Percentiles rank a stretch among this genome's conserved stretches.
Evolutionary conservation across 306 rosid species (phyloP).

Genomic region (Lathyrus aphaca): DNA sequence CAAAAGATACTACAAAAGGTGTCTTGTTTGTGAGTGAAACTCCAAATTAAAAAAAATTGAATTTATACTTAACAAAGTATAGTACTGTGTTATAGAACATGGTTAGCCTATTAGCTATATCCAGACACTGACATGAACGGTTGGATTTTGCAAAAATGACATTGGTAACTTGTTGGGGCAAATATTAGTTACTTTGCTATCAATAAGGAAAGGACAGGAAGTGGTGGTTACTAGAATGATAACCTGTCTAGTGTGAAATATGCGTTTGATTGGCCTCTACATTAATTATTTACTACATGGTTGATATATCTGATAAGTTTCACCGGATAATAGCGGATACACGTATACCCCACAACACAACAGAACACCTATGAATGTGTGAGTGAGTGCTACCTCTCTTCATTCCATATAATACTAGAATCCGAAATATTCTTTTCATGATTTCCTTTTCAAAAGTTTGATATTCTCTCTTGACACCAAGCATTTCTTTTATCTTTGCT

Average conservation of each 20-base stretch:
- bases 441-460: slow-evolving; percentile 13
- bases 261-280: slow-evolving; percentile 17
- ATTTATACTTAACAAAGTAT: too few species aligned
- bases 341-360: not conserved
- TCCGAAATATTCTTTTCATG: slow-evolving; percentile 2
- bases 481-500: not conserved
- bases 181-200: slow-evolving; percentile 25
- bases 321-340: not conserved
- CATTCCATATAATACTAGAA: not conserved
- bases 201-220: slow-evolving; percentile 21
- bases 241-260: not conserved
- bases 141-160: slow-evolving; percentile 4
- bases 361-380: not conserved
- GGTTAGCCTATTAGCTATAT: slow-evolving; percentile 18
- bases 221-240: slow-evolving; percentile 29
- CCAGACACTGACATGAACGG: not conserved
- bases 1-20: not conserved
- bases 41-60: slow-evolving; percentile 10
- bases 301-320: not conserved
- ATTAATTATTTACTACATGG: slow-evolving; percentile 4
- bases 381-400: slow-evolving; percentile 2
- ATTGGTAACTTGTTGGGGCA: not conserved
- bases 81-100: not conserved
- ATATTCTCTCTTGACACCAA: slow-evolving; percentile 12
- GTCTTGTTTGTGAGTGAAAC: slow-evolving; percentile 1